phyloP scores from a whole-genome alignment of 306 rosid genomes.

The Rosa chinensis region DNA sequence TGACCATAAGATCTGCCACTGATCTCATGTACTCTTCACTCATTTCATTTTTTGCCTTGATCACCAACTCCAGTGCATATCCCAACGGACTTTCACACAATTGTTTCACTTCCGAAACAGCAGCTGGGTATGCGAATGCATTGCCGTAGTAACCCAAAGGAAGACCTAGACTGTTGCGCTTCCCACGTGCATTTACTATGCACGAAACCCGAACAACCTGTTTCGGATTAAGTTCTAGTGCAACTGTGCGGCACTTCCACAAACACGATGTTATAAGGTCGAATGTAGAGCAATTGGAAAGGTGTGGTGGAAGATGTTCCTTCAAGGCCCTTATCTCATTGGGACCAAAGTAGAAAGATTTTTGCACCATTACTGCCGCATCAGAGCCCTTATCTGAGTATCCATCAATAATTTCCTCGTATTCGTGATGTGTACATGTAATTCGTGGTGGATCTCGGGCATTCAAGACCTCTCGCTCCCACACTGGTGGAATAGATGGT shows the following conservation, averaged over 20 bases:
- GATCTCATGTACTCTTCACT: conserved; percentile 46
- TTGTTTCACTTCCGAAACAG: background rate
- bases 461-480: conserved; percentile 29
- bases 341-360: conserved; percentile 1
- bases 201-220: background rate
- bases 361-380: background rate
- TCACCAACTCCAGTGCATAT: conserved; percentile 33
- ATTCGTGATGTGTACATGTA: conserved; percentile 17
- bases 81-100: conserved; percentile 14
- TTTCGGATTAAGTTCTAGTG: no score
- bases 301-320: background rate
- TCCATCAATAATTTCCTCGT: background rate
- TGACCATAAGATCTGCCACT: conserved; percentile 35
- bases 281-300: conserved; percentile 1
- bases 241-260: no score
- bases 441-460: conserved; percentile 31
- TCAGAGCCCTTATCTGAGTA: no score
- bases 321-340: background rate
- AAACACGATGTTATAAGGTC: no score
- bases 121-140: conserved; percentile 8
- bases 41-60: conserved; percentile 22
- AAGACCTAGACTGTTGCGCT: background rate
- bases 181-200: background rate
- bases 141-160: conserved; percentile 39
- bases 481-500: conserved; percentile 21